Evolutionary conservation across 148 eudicot species (phyloP).

Genomic region (Rhododendron griersonianum): DNA sequence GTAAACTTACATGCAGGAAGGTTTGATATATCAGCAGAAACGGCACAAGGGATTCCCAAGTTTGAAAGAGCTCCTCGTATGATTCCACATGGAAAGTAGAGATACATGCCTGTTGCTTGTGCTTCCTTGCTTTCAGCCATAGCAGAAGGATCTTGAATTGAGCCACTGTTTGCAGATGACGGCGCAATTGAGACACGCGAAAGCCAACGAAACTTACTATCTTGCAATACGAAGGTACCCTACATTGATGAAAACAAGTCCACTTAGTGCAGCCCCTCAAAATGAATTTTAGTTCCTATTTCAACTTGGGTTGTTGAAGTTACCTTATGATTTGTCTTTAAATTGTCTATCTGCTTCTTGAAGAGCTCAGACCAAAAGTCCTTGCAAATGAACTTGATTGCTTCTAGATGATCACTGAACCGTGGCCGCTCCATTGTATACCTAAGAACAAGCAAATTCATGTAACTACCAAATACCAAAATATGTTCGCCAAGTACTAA

Average conservation of each 20-base stretch:
- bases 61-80: slow-evolving; percentile 96
- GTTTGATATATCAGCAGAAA: slow-evolving; percentile 97
- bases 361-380: slow-evolving; percentile 98
- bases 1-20: slow-evolving; percentile 87
- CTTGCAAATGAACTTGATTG: slow-evolving; percentile 95
- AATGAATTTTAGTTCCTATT: neutral
- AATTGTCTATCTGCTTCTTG: slow-evolving; percentile 96
- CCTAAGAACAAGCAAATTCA: slow-evolving; percentile 30
- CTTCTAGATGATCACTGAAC: slow-evolving; percentile 92
- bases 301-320: slow-evolving; percentile 17
- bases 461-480: neutral
- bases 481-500: neutral
- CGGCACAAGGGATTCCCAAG: slow-evolving; percentile 97
- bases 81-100: slow-evolving; percentile 98
- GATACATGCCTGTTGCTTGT: slow-evolving; percentile 91
- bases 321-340: slow-evolving; percentile 95
- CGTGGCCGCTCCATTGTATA: slow-evolving; percentile 96
- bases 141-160: slow-evolving; percentile 55
- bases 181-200: slow-evolving; percentile 66
- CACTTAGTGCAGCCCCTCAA: neutral
- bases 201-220: slow-evolving; percentile 87
- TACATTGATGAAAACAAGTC: slow-evolving; percentile 22
- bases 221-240: slow-evolving; percentile 99
- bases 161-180: slow-evolving; percentile 36
- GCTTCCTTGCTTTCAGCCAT: slow-evolving; percentile 71